A percentile compares a stretch with the other conserved stretches of the same genome.
Evolutionary conservation across 1,139 yeast species (phyloP).

Genomic region (Diutina sp.): DNA sequence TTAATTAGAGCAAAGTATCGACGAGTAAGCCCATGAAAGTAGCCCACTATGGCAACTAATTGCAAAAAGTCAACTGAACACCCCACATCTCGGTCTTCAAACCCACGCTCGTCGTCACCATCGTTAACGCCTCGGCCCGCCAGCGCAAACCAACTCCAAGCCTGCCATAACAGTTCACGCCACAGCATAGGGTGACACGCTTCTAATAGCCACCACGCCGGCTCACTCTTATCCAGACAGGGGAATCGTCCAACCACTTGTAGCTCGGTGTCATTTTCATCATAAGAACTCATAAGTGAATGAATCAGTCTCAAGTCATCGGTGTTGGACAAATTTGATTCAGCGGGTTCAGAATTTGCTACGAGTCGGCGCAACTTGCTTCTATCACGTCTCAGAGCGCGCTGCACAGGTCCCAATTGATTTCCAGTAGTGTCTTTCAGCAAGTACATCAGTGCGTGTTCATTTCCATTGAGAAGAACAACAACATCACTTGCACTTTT

Average conservation of each 20-base stretch:
- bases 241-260: not conserved
- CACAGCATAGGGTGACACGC: conserved; percentile 45
- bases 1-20: conserved; percentile 28
- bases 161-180: conserved; percentile 57
- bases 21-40: conserved; percentile 40
- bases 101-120: not conserved
- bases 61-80: conserved; percentile 8
- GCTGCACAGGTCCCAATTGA: not conserved
- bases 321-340: not conserved
- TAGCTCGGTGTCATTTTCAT: not conserved
- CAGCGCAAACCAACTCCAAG: conserved; percentile 75
- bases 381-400: not conserved
- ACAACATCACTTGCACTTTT: conserved; percentile 40
- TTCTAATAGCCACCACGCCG: conserved; percentile 30
- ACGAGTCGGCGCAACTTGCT: not conserved
- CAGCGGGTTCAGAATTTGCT: not conserved
- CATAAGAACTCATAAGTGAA: not conserved
- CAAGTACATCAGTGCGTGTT: not conserved
- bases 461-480: conserved; percentile 10
- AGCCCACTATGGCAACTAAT: conserved; percentile 33
- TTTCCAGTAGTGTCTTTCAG: not conserved
- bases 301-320: not conserved
- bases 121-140: conserved; percentile 34
- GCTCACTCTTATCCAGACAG: conserved; percentile 10
- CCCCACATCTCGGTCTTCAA: not conserved